Conservation (phyloP, 2,329 filamentous ascomycete species). For the Paecilomyces niveus region DNA sequence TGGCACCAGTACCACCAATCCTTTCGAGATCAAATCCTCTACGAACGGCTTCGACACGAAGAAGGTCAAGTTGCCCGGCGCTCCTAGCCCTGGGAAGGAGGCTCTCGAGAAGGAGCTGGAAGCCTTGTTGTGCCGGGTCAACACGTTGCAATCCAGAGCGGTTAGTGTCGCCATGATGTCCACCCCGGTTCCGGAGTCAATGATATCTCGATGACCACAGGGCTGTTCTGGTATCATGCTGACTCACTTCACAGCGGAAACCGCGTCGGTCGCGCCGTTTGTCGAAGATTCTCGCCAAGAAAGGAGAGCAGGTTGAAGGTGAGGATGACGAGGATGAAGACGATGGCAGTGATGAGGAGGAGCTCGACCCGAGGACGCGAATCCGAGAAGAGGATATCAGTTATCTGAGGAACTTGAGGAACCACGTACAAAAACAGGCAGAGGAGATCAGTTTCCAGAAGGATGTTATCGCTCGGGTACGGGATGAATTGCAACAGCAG, state of each 20-base stretch:
- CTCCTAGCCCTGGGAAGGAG: constrained; percentile 66
- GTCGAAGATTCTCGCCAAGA: constrained; percentile 15
- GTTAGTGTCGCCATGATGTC: constrained; percentile 28
- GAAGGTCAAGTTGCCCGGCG: constrained; percentile 67
- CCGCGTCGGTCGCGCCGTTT: constrained; percentile 28
- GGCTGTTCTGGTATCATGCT: constrained; percentile 9
- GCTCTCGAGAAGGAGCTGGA: constrained; percentile 76
- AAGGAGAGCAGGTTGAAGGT: constrained; percentile 19
- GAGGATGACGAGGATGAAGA: constrained; percentile 25
- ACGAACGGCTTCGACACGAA: constrained; percentile 45
- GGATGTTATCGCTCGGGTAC: constrained; percentile 76
- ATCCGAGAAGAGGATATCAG: constrained; percentile 73
- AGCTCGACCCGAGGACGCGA: constrained; percentile 38
- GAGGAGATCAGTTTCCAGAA: constrained; percentile 84
- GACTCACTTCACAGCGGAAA: constrained; percentile 33
- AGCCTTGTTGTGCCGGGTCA: constrained; percentile 68
- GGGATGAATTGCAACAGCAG: constrained; percentile 77
- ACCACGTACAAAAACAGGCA: constrained; percentile 89
- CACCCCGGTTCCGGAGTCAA: background rate
- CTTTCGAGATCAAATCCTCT: constrained; percentile 25
- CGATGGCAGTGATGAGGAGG: constrained; percentile 46
- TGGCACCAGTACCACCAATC: constrained; percentile 24
- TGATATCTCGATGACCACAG: constrained; percentile 1
- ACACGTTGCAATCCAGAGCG: constrained; percentile 74
- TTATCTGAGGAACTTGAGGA: constrained; percentile 76